A percentile compares a stretch with the other conserved stretches of the same genome.
Conservation (phyloP, 23 red algal genomes). For the Porphyridium purpureum region DNA sequence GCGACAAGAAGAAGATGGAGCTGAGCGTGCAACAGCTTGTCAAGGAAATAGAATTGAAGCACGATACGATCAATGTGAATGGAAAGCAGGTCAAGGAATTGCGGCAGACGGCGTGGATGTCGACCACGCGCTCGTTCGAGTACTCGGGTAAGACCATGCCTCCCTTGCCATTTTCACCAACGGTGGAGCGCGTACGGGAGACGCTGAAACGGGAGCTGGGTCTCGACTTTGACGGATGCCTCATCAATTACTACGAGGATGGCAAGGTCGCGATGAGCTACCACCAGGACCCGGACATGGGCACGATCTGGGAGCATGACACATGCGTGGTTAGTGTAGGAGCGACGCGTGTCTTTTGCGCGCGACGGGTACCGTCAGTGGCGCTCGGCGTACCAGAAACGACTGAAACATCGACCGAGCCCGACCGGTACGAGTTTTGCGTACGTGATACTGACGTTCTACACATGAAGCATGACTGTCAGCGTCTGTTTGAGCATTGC, state of each 20-base stretch:
- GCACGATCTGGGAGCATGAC: neutral
- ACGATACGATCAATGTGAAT: neutral
- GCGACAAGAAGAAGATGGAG: neutral
- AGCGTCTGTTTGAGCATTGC: neutral
- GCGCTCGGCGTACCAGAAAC: too few relatives aligned
- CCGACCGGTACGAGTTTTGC: neutral
- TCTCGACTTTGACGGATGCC: neutral
- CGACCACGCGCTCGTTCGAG: neutral
- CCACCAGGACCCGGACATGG: neutral
- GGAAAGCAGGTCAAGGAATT: neutral
- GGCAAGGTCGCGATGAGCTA: neutral
- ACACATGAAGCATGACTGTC: neutral
- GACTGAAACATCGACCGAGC: too few relatives aligned
- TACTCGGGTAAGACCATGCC: neutral
- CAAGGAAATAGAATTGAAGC: neutral
- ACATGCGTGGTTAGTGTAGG: neutral
- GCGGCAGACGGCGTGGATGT: neutral
- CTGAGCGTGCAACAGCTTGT: neutral
- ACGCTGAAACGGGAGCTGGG: neutral
- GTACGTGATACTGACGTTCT: neutral
- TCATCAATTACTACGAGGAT: constrained; percentile 1
- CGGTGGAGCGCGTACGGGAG: neutral
- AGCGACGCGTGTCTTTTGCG: neutral
- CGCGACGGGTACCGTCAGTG: neutral
- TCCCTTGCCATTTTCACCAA: neutral